Evolutionary conservation across 1,139 yeast genomes (phyloP).

Genomic region (Zygosaccharomyces pseudobailii): DNA sequence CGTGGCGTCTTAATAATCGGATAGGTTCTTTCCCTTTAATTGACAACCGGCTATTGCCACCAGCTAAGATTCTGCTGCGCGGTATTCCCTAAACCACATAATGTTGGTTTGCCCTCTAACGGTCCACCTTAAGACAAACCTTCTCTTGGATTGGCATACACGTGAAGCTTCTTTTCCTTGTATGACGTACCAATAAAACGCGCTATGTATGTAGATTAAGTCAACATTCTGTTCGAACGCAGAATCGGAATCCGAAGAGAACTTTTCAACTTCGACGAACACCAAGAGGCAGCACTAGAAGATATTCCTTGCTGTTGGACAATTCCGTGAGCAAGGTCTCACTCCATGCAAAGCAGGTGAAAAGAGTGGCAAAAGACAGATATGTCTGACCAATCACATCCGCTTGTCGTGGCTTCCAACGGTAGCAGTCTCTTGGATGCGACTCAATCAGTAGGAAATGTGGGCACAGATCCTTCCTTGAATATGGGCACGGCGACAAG

Average conservation of each 20-base stretch:
- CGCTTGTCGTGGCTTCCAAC: conserved; percentile 3
- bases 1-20: background rate
- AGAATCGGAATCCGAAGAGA: background rate
- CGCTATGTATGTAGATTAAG: background rate
- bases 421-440: conserved; percentile 1
- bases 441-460: conserved; percentile 4
- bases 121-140: background rate
- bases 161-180: background rate
- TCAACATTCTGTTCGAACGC: background rate
- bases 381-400: conserved; percentile 9
- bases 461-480: conserved; percentile 1
- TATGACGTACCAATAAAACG: conserved; percentile 5
- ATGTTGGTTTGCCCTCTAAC: background rate
- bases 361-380: background rate
- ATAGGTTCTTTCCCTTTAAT: background rate
- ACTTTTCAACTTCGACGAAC: background rate
- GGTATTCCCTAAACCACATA: background rate
- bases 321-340: background rate
- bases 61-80: background rate
- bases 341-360: background rate
- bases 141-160: background rate
- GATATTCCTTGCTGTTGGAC: background rate
- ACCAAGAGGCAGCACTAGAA: background rate
- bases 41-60: background rate
- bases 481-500: background rate